These are phyloP conservation scores for Apophysomyces variabilis DNA, from an alignment of 371 early-diverging fungal genomes.

Conservation along the genomic window DNA sequence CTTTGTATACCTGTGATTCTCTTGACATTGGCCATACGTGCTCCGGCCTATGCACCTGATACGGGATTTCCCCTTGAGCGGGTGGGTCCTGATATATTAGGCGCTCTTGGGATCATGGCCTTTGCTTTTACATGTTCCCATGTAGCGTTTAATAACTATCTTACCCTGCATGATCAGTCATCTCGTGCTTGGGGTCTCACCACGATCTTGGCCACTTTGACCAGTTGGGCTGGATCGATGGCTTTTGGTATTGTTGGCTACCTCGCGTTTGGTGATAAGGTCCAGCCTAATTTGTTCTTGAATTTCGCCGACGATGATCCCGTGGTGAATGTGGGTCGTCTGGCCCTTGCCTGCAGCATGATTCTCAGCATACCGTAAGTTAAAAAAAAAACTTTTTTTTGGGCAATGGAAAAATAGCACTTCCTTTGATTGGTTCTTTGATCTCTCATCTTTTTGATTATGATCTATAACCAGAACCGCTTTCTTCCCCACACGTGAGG, in stretches of 20 bases:
- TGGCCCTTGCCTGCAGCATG: constrained; percentile 58
- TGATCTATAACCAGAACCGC: constrained; percentile 30
- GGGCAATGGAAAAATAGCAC: too few species aligned
- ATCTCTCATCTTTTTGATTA: not conserved
- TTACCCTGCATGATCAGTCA: constrained; percentile 50
- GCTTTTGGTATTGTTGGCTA: constrained; percentile 62
- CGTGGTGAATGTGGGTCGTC: constrained; percentile 59
- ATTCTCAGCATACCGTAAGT: constrained; percentile 59
- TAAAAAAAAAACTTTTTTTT: too few species aligned
- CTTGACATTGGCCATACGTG: constrained; percentile 38
- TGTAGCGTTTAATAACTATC: constrained; percentile 60
- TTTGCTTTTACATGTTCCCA: constrained; percentile 68
- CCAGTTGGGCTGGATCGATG: constrained; percentile 58
- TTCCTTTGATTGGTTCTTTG: not conserved
- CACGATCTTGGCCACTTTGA: constrained; percentile 46
- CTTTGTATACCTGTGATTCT: constrained; percentile 48
- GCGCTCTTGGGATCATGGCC: constrained; percentile 67
- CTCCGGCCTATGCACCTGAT: constrained; percentile 53
- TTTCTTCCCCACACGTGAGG: constrained; percentile 60
- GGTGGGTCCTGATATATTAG: constrained; percentile 55
- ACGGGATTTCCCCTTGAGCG: constrained; percentile 41
- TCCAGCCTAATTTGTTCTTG: constrained; percentile 60
- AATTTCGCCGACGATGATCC: constrained; percentile 59
- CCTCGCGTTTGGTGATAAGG: constrained; percentile 56
- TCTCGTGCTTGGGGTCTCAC: constrained; percentile 51